phyloP scores from a whole-genome alignment of 2,329 filamentous ascomycete species.

The Amesomyces nigricolor region DNA sequence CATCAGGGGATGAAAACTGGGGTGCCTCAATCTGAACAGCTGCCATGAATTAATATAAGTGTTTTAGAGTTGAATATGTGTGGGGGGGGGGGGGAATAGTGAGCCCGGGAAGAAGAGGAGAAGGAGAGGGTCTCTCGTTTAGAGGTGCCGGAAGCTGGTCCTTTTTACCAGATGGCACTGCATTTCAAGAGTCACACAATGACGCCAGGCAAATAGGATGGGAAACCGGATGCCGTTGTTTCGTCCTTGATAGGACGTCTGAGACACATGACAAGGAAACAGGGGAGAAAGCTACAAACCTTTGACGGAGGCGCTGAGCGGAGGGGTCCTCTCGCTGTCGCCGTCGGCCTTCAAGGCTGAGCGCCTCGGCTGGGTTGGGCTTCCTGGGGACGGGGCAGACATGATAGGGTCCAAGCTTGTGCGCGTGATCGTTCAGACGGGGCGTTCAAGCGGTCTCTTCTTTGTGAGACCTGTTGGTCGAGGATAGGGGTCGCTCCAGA shows the following conservation, averaged over 20 bases:
- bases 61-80: background rate
- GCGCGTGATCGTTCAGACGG: background rate
- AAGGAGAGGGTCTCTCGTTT: background rate
- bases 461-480: background rate
- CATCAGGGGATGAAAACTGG: conserved; percentile 34
- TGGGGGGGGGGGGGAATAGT: too few relatives aligned
- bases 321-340: conserved; percentile 35
- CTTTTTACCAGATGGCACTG: background rate
- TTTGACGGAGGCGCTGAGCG: conserved; percentile 38
- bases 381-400: conserved; percentile 21
- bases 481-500: too few relatives aligned
- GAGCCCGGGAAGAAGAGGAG: background rate
- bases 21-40: conserved; percentile 57
- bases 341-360: conserved; percentile 38
- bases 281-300: conserved; percentile 33
- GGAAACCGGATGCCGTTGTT: background rate
- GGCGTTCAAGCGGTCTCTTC: background rate
- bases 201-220: background rate
- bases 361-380: conserved; percentile 23
- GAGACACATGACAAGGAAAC: background rate
- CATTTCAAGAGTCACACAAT: background rate
- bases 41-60: conserved; percentile 22
- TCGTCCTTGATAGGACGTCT: background rate
- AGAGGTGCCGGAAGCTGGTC: background rate
- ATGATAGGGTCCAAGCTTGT: conserved; percentile 9